phyloP scores from a whole-genome alignment of 2,329 filamentous ascomycete genomes.

The Phaeosphaeria sp. region DNA sequence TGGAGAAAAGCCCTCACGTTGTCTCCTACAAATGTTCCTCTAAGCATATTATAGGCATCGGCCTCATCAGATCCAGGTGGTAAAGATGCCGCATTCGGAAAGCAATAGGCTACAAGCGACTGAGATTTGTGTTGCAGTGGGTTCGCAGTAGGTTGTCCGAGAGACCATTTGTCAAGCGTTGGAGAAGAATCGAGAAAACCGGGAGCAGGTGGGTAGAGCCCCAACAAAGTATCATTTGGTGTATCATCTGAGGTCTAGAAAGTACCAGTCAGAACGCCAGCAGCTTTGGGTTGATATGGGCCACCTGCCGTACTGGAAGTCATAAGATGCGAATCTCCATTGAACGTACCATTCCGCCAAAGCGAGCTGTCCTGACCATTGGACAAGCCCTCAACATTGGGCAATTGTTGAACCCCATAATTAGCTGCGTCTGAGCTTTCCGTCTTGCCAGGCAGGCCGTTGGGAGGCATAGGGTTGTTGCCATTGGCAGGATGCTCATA shows the following conservation, averaged over 20 bases:
- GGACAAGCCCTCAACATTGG: conserved; percentile 43
- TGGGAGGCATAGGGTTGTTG: conserved; percentile 42
- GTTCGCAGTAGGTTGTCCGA: conserved; percentile 47
- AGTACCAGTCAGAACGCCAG: conserved; percentile 51
- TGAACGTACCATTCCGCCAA: conserved; percentile 53
- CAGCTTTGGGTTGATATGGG: conserved; percentile 52
- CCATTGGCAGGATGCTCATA: conserved; percentile 39
- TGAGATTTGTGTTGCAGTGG: conserved; percentile 55
- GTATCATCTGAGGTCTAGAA: conserved; percentile 53
- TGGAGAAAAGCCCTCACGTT: conserved; percentile 75
- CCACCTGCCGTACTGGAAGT: conserved; percentile 56
- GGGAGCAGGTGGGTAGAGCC: conserved; percentile 55
- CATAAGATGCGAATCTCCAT: conserved; percentile 53
- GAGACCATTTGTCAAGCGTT: conserved; percentile 51
- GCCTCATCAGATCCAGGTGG: conserved; percentile 35
- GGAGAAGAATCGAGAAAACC: conserved; percentile 50
- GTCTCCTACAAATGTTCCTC: conserved; percentile 67
- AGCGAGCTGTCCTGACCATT: conserved; percentile 48
- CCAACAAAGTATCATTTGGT: conserved; percentile 57
- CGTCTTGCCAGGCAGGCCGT: conserved; percentile 43
- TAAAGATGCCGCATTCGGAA: conserved; percentile 50
- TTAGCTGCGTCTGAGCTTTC: conserved; percentile 38
- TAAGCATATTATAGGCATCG: conserved; percentile 62
- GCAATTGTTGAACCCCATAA: conserved; percentile 44
- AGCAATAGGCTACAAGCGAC: conserved; percentile 59